phyloP scores from a whole-genome alignment of 305 asterid genomes.

The Fraxinus ornus region DNA sequence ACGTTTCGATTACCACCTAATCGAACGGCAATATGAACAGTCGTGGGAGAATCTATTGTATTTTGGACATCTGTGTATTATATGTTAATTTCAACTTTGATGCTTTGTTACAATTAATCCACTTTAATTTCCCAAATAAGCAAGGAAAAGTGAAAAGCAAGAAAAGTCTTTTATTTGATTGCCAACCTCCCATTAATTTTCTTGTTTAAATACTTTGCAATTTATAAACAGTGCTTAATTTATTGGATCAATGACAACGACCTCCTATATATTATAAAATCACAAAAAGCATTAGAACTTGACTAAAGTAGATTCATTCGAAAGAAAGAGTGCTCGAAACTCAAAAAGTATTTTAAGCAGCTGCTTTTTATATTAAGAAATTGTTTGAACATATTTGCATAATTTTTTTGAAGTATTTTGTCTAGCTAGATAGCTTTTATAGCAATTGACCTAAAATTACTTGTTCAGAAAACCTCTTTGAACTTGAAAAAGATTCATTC shows the following conservation, averaged over 20 bases:
- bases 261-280: neutral
- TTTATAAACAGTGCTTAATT: neutral
- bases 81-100: constrained; percentile 15
- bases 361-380: too few species aligned
- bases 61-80: constrained; percentile 32
- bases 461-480: too few species aligned
- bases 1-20: constrained; percentile 18
- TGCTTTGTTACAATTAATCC: constrained; percentile 23
- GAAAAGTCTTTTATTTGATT: constrained; percentile 4
- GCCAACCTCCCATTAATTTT: constrained; percentile 23
- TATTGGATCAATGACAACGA: neutral
- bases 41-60: constrained; percentile 9
- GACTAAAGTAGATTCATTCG: neutral
- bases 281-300: neutral
- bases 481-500: neutral
- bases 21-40: constrained; percentile 38
- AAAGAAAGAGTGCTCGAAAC: neutral
- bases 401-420: too few species aligned
- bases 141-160: constrained; percentile 30
- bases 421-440: too few species aligned
- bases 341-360: too few species aligned
- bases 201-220: neutral
- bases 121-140: constrained; percentile 37
- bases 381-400: too few species aligned
- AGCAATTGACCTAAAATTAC: too few species aligned